Percentiles rank a stretch among this genome's conserved stretches.
phyloP scores from a whole-genome alignment of 2,329 filamentous ascomycete genomes.

The Aspergillus sojae region DNA sequence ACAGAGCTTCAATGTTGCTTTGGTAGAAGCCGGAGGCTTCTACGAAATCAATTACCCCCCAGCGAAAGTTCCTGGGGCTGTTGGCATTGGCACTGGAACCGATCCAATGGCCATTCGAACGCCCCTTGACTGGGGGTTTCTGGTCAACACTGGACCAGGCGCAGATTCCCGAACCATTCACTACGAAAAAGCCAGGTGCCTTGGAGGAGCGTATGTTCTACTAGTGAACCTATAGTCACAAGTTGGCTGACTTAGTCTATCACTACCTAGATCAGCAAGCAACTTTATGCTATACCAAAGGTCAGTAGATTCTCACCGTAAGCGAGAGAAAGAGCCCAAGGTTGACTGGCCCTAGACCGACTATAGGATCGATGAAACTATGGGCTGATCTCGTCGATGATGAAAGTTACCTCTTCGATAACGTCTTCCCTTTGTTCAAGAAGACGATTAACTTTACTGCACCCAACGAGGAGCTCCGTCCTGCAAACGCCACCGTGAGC shows the following conservation, averaged over 20 bases:
- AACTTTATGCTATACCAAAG: conserved; percentile 41
- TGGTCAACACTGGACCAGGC: conserved; percentile 50
- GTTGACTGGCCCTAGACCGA: conserved; percentile 23
- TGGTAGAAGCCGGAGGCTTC: conserved; percentile 47
- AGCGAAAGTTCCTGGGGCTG: conserved; percentile 47
- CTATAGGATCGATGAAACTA: conserved; percentile 28
- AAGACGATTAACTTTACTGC: conserved; percentile 32
- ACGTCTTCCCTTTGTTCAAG: conserved; percentile 33
- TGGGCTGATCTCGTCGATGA: conserved; percentile 39
- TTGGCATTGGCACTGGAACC: conserved; percentile 26
- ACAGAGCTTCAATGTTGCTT: conserved; percentile 43
- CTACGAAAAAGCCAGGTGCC: conserved; percentile 32
- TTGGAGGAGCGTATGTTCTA: conserved; percentile 32
- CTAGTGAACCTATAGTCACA: background rate
- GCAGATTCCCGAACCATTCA: conserved; percentile 44
- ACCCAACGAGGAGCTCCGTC: conserved; percentile 21
- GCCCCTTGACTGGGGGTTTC: conserved; percentile 55
- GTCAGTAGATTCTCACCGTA: conserved; percentile 5
- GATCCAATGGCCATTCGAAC: conserved; percentile 30
- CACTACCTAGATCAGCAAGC: conserved; percentile 28
- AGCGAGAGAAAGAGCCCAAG: background rate
- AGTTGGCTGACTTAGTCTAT: background rate
- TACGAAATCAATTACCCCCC: conserved; percentile 58
- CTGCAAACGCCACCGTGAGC: conserved; percentile 24
- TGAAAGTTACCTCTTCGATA: conserved; percentile 35